phyloP scores from a whole-genome alignment of 1,139 yeast species.

The Chernovozyma aurita region DNA sequence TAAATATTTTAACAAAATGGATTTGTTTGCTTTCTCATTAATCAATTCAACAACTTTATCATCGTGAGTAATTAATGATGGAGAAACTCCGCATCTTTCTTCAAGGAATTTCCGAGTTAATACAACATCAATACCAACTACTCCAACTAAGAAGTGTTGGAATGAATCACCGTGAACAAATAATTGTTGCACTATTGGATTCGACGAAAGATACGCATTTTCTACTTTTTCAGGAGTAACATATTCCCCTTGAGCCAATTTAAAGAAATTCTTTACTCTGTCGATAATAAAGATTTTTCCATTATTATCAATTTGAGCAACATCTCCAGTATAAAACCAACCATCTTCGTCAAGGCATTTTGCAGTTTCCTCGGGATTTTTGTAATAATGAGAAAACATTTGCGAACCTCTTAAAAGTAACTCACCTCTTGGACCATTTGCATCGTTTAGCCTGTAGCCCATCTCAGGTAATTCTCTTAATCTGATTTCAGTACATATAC shows the following conservation, averaged over 20 bases:
- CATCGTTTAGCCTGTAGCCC: slow-evolving; percentile 28
- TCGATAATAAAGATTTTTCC: slow-evolving; percentile 34
- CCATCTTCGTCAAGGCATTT: slow-evolving; percentile 54
- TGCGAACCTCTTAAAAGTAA: slow-evolving; percentile 38
- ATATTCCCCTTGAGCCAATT: slow-evolving; percentile 43
- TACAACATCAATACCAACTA: slow-evolving; percentile 49
- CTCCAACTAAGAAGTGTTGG: slow-evolving; percentile 56
- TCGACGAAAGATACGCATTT: slow-evolving; percentile 30
- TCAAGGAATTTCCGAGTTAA: slow-evolving; percentile 15
- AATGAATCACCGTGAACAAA: slow-evolving; percentile 60
- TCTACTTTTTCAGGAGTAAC: slow-evolving; percentile 43
- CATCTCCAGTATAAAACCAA: slow-evolving; percentile 41
- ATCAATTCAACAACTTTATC: slow-evolving; percentile 25
- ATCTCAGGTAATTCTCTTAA: slow-evolving; percentile 37
- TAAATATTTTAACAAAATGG: slow-evolving; percentile 23
- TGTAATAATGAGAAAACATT: slow-evolving; percentile 32
- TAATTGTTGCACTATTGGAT: slow-evolving; percentile 30
- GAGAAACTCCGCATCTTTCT: slow-evolving; percentile 13
- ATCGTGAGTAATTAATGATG: slow-evolving; percentile 12
- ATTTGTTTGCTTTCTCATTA: slow-evolving; percentile 25
- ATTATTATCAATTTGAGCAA: slow-evolving; percentile 24
- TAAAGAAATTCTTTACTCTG: slow-evolving; percentile 42
- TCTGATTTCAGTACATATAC: slow-evolving; percentile 31
- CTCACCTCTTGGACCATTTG: slow-evolving; percentile 40
- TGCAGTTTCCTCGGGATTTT: slow-evolving; percentile 35